Conservation (phyloP, 73 alveolate species). For the Effrenium voratum region DNA sequence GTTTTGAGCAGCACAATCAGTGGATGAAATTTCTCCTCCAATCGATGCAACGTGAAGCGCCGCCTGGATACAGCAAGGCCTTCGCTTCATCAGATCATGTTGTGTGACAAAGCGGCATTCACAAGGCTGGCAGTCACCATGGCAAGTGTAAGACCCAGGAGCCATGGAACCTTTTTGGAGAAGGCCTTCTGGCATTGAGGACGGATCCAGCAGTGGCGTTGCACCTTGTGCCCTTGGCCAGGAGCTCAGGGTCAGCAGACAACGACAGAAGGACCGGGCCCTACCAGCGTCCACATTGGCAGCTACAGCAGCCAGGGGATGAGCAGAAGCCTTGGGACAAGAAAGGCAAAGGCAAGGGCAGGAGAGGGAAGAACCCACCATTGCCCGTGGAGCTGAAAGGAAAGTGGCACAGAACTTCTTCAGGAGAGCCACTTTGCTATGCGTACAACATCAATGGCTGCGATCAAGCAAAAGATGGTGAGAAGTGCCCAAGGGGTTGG, state of each 20-base stretch:
- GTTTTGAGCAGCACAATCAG: neutral
- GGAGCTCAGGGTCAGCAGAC: neutral
- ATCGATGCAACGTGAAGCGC: slow-evolving; percentile 1
- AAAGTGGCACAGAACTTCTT: neutral
- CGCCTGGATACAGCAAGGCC: neutral
- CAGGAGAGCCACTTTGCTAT: slow-evolving; percentile 4
- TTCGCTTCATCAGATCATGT: neutral
- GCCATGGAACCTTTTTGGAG: neutral
- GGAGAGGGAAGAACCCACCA: neutral
- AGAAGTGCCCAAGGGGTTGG: neutral
- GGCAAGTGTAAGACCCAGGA: neutral
- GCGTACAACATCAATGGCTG: neutral
- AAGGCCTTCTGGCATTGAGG: neutral
- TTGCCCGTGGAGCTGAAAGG: neutral
- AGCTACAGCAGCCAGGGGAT: neutral
- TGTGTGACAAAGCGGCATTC: slow-evolving; percentile 8
- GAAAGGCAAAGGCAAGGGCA: neutral
- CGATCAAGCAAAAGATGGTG: neutral
- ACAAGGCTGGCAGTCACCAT: neutral
- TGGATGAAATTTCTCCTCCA: neutral
- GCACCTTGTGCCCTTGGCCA: neutral
- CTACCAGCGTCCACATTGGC: neutral
- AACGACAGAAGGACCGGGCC: neutral
- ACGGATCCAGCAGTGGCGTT: neutral
- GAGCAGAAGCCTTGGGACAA: neutral